phyloP scores from a whole-genome alignment of 352 stramenopile genomes.

The Thraustochytrium sp. region DNA sequence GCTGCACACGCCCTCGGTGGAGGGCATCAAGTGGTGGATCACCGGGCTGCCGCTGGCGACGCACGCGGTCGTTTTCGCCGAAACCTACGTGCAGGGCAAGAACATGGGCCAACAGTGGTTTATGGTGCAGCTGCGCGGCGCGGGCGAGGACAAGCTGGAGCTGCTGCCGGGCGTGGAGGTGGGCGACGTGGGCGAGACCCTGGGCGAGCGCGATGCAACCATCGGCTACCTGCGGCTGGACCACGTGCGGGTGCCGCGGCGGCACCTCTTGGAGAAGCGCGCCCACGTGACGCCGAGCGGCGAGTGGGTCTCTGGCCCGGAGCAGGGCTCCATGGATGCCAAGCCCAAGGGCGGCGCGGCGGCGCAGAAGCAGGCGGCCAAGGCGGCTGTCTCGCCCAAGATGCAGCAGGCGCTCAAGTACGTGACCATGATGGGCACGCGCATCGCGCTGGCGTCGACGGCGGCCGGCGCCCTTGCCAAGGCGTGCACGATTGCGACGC shows the following conservation, averaged over 20 bases:
- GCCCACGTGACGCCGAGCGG: not conserved
- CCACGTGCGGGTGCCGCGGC: slow-evolving; percentile 70
- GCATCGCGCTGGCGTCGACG: slow-evolving; percentile 35
- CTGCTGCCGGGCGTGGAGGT: slow-evolving; percentile 74
- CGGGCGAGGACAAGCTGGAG: slow-evolving; percentile 61
- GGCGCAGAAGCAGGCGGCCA: not conserved
- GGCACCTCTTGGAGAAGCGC: not conserved
- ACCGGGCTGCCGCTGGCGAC: slow-evolving; percentile 85
- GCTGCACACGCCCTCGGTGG: slow-evolving; percentile 87
- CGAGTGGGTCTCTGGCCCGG: not conserved
- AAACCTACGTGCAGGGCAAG: slow-evolving; percentile 63
- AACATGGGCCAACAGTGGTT: slow-evolving; percentile 88
- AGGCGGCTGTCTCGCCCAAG: not conserved
- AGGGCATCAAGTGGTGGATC: slow-evolving; percentile 90
- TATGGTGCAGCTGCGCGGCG: slow-evolving; percentile 75
- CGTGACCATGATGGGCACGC: slow-evolving; percentile 46
- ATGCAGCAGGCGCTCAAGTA: slow-evolving; percentile 42
- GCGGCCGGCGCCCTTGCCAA: slow-evolving; percentile 42
- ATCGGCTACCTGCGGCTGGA: slow-evolving; percentile 79
- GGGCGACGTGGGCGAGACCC: slow-evolving; percentile 83
- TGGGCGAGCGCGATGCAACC: slow-evolving; percentile 77
- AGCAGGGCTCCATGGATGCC: not conserved
- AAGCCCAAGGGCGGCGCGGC: not conserved
- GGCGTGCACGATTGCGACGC: slow-evolving; percentile 41
- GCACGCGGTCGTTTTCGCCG: slow-evolving; percentile 88